These are phyloP conservation scores for Psophocarpus tetragonolobus DNA, from an alignment of 306 rosid species.

Conservation along the genomic window DNA sequence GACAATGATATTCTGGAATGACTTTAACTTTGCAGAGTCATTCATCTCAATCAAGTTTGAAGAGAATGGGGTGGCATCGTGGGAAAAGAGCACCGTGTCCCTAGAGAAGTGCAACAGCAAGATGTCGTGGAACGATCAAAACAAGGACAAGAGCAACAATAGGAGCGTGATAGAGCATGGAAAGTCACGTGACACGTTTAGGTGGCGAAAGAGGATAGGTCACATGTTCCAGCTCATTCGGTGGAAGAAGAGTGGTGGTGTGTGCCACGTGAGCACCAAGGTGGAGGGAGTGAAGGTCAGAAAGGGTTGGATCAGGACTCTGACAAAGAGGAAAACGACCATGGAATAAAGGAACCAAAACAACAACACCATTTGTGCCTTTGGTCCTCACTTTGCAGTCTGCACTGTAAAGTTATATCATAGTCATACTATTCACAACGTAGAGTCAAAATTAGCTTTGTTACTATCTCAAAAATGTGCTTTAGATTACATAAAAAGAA, in stretches of 20 bases:
- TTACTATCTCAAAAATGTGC: slow-evolving; percentile 51
- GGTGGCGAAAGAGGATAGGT: slow-evolving; percentile 95
- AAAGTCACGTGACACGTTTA: slow-evolving; percentile 62
- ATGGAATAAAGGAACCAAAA: slow-evolving; percentile 45
- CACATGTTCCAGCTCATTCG: slow-evolving; percentile 82
- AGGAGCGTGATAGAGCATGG: slow-evolving; percentile 84
- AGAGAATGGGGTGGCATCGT: slow-evolving; percentile 84
- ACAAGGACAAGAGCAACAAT: slow-evolving; percentile 45
- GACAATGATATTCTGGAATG: slow-evolving; percentile 30
- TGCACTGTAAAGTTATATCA: slow-evolving; percentile 51
- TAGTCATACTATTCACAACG: slow-evolving; percentile 40
- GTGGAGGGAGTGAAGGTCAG: slow-evolving; percentile 81
- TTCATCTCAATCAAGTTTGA: slow-evolving; percentile 96
- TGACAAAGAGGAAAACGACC: slow-evolving; percentile 77
- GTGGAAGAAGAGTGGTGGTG: slow-evolving; percentile 74
- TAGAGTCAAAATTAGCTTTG: slow-evolving; percentile 63
- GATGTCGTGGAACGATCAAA: slow-evolving; percentile 56
- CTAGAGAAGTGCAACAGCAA: slow-evolving; percentile 61
- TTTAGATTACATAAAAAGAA: slow-evolving; percentile 25
- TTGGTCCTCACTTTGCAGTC: slow-evolving; percentile 27
- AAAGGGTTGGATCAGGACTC: slow-evolving; percentile 84
- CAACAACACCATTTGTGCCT: neutral
- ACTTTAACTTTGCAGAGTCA: slow-evolving; percentile 60
- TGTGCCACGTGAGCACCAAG: slow-evolving; percentile 74
- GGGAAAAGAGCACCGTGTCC: slow-evolving; percentile 75